phyloP scores from a whole-genome alignment of 495 filamentous ascomycete genomes.

The Schizothecium vesticola region DNA sequence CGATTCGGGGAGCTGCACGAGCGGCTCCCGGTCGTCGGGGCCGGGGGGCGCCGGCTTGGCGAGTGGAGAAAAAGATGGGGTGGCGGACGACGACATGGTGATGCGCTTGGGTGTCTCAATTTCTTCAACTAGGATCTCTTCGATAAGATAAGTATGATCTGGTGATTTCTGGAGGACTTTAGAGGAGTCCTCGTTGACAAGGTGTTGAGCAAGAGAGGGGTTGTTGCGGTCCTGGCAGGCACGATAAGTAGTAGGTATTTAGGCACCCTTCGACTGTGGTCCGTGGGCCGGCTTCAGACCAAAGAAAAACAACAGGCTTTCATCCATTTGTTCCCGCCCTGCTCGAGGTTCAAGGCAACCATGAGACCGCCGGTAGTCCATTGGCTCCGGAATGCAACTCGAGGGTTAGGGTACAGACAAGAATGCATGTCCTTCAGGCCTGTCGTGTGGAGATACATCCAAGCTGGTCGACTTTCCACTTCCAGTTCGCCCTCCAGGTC shows the following conservation, averaged over 20 bases:
- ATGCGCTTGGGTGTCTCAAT: neutral
- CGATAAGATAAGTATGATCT: neutral
- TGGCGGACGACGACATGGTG: constrained; percentile 6
- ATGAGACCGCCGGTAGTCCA: neutral
- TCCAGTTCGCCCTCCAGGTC: neutral
- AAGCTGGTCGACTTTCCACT: neutral
- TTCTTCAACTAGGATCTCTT: neutral
- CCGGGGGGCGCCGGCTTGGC: neutral
- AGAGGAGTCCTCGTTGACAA: neutral
- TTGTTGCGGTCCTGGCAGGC: neutral
- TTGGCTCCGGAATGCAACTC: neutral
- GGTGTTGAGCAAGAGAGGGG: neutral
- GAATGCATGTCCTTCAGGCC: neutral
- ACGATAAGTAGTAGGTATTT: neutral
- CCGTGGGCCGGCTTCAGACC: neutral
- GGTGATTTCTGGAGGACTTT: neutral
- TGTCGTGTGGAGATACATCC: neutral
- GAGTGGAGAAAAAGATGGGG: neutral
- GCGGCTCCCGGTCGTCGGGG: neutral
- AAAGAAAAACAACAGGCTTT: neutral
- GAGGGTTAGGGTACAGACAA: neutral
- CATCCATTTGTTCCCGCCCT: neutral
- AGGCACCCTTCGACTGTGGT: neutral
- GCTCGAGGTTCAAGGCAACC: neutral
- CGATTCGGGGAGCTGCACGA: constrained; percentile 2